Percentiles rank a stretch among this genome's conserved stretches.
Conservation (phyloP, 305 asterid species). For the Solanum hybrid region DNA sequence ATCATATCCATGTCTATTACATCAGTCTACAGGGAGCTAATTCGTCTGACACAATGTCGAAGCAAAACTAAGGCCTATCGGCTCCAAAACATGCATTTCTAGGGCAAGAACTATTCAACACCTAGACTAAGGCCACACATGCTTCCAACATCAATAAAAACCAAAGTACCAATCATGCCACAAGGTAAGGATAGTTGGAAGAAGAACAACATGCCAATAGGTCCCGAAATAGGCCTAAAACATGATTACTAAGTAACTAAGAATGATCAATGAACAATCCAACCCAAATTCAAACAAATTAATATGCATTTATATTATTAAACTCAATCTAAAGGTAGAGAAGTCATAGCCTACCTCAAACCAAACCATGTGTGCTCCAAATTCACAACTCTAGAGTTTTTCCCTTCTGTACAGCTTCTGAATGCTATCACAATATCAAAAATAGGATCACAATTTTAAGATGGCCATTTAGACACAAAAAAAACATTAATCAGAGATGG, state of each 20-base stretch:
- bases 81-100: neutral
- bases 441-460: neutral
- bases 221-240: neutral
- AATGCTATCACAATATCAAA: neutral
- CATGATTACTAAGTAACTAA: neutral
- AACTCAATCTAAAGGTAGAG: neutral
- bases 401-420: neutral
- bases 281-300: neutral
- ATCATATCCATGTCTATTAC: neutral
- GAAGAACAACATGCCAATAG: neutral
- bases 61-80: neutral
- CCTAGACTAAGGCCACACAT: neutral
- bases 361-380: neutral
- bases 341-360: neutral
- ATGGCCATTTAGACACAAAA: neutral
- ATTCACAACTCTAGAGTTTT: neutral
- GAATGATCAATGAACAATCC: neutral
- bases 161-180: neutral
- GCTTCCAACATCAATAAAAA: neutral
- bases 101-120: neutral
- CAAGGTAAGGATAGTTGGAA: neutral
- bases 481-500: neutral
- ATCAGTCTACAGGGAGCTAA: neutral
- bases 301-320: too few relatives aligned
- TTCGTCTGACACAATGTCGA: neutral